These are phyloP conservation scores for Kodamaea hsintzibuensis DNA, from an alignment of 805 yeast species.

Conservation along the genomic window DNA sequence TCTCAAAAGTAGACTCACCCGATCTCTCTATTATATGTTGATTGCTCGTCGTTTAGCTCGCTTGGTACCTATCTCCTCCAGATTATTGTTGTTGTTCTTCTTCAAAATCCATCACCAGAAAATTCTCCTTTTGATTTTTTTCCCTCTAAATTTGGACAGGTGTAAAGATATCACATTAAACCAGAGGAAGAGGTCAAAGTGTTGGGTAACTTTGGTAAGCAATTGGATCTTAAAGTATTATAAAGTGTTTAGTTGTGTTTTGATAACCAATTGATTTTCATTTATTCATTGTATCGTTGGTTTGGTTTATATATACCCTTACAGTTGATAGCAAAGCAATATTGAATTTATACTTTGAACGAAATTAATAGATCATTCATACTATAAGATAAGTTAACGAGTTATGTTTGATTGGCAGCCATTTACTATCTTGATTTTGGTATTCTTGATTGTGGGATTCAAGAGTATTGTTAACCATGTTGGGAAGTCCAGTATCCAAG, in stretches of 20 bases:
- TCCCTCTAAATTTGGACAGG: not conserved
- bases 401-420: conserved; percentile 33
- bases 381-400: too few species aligned
- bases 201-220: too few species aligned
- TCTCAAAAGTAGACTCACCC: not conserved
- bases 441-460: conserved; percentile 36
- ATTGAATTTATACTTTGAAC: too few species aligned
- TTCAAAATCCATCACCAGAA: conserved; percentile 7
- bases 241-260: too few species aligned
- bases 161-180: not conserved
- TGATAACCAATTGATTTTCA: too few species aligned
- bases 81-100: conserved; percentile 5
- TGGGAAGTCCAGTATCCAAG: conserved; percentile 36
- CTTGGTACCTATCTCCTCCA: not conserved
- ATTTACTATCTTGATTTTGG: conserved; percentile 31
- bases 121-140: conserved; percentile 3
- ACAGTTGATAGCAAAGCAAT: too few species aligned
- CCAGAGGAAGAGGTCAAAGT: too few species aligned
- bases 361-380: not conserved
- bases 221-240: too few species aligned
- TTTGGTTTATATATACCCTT: too few species aligned
- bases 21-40: not conserved
- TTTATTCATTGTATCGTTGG: too few species aligned
- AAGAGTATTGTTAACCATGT: conserved; percentile 37
- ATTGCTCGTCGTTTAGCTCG: not conserved